Base-by-base conservation (phyloP, 116 monocot species). In the Zostera marina region DNA sequence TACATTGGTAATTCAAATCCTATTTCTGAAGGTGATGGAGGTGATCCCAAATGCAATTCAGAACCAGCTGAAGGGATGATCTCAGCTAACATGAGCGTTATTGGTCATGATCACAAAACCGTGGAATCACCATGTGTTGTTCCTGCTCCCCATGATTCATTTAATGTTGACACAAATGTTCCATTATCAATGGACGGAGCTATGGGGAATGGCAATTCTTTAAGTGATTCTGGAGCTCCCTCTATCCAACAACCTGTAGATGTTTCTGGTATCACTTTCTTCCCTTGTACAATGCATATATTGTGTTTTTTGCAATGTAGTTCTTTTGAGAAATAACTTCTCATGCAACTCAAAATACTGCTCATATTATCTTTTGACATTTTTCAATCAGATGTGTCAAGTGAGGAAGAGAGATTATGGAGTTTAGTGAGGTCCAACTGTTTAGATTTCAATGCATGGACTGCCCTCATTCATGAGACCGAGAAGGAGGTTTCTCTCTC, bases 341-440 rank as follows among this genome's bases (percentile, higher is more conserved):
- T 58, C 42, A 52, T 55, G 0, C 21, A 15, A 10, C 11, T 62
- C 22, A 9, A 40, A 14, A 12, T 26, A 15, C 6, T 8, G 4
- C 12, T 41, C n/a, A n/a, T n/a, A n/a, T n/a, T 66, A 22, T 25
- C 23, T 60, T 4, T 48, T 53, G 20, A 6, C 7, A 10, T 16
- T 72, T 67, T 57, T 5, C 41, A 8, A 59, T 63, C 52, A 65
- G 90, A 60, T 4, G 68, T 67, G 68, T 75, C 81, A 53, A 62
- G 73, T 7, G 99, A 99, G 70, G 99, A 99, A 69, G 99, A 87
- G n/a, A 86, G 87, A 42, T 73, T 99, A 57, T 99, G 99, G 99
- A 75, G 74, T 60, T 47, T 84, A 44, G 91, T 99, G 9, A 75
- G 67, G 62, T 69, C 69, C 46, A 91, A 99, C 68, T 77, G 69